phyloP scores from a whole-genome alignment of 2,329 filamentous ascomycete genomes.

The Xylaria digitata region DNA sequence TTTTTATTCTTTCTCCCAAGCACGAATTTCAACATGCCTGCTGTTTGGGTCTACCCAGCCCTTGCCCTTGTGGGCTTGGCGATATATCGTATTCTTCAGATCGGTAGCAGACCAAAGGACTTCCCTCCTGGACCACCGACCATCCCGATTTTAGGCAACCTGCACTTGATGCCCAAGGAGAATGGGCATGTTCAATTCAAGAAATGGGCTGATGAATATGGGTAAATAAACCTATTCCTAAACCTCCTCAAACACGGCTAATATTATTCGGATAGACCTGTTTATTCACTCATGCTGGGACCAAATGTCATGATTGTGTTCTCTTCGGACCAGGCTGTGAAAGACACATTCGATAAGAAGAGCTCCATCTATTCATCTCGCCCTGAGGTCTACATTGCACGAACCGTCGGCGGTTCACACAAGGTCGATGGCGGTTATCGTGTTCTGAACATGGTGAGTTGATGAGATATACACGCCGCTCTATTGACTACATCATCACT shows the following conservation, averaged over 20 bases:
- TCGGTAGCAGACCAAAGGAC: constrained; percentile 41
- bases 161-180: constrained; percentile 40
- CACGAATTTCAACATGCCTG: constrained; percentile 35
- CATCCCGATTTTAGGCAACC: constrained; percentile 39
- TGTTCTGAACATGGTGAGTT: constrained; percentile 40
- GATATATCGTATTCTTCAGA: constrained; percentile 40
- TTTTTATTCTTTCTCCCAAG: constrained; percentile 23
- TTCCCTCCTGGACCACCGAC: constrained; percentile 42
- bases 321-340: constrained; percentile 40
- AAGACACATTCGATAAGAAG: constrained; percentile 42
- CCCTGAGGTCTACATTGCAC: constrained; percentile 41
- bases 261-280: constrained; percentile 32
- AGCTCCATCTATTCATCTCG: constrained; percentile 43
- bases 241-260: constrained; percentile 18
- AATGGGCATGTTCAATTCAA: constrained; percentile 42
- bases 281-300: constrained; percentile 42
- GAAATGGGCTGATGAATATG: constrained; percentile 43
- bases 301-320: constrained; percentile 41
- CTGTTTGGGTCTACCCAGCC: constrained; percentile 36
- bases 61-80: constrained; percentile 39
- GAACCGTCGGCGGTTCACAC: constrained; percentile 40
- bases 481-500: constrained; percentile 7
- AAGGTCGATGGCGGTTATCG: constrained; percentile 40
- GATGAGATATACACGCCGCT: neutral
- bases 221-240: constrained; percentile 27